Percentiles rank a stretch among this genome's conserved stretches.
These are phyloP conservation scores for Sarocladium kiliense DNA, from an alignment of 2,329 filamentous ascomycete genomes.

Conservation along the genomic window DNA sequence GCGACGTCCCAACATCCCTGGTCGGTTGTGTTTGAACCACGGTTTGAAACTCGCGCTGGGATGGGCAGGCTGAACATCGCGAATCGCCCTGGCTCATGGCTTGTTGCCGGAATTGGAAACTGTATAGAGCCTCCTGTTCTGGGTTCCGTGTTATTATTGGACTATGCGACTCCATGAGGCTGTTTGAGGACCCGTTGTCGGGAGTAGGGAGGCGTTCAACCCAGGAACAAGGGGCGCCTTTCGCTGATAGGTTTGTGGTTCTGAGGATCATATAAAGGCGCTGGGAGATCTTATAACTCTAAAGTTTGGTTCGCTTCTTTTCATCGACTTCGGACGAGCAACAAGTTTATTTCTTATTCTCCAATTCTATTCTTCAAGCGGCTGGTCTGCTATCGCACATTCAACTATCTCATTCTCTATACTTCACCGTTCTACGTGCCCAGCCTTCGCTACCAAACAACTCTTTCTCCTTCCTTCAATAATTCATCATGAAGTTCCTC, in stretches of 20 bases:
- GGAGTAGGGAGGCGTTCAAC: neutral
- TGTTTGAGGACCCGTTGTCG: neutral
- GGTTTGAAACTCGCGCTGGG: constrained; percentile 3
- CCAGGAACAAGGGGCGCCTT: too few relatives aligned
- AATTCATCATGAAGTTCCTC: constrained; percentile 5
- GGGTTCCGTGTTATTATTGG: neutral
- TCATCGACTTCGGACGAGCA: constrained; percentile 4
- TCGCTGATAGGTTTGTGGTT: neutral
- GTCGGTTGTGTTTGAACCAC: constrained; percentile 1
- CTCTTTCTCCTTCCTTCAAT: too few relatives aligned
- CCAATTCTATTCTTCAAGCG: neutral
- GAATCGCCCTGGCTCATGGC: neutral
- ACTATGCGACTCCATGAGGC: neutral
- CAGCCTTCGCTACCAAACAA: too few relatives aligned
- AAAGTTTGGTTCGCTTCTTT: neutral
- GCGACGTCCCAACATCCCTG: constrained; percentile 4
- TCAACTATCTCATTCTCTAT: neutral
- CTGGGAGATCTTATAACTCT: neutral
- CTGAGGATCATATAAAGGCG: neutral
- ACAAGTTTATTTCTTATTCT: neutral
- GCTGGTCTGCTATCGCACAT: neutral
- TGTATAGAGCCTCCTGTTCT: neutral
- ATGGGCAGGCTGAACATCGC: neutral
- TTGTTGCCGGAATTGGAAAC: too few relatives aligned
- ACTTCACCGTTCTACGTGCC: too few relatives aligned